phyloP scores from a whole-genome alignment of 257 asterid genomes.

The Oldenlandia corymbosa region DNA sequence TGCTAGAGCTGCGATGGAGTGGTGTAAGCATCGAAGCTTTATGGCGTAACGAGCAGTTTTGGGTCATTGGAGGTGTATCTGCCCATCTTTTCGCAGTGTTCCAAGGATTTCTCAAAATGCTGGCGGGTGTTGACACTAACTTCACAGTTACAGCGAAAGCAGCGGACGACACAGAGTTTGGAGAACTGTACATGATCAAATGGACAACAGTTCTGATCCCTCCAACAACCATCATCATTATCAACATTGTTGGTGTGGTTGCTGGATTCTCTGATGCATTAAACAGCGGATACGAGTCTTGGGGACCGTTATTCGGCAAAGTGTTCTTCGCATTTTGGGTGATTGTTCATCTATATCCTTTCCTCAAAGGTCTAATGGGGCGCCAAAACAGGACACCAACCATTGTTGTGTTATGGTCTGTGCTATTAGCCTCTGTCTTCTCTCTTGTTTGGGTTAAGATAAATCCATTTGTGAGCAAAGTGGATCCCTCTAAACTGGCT shows the following conservation, averaged over 20 bases:
- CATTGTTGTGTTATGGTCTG: slow-evolving; percentile 83
- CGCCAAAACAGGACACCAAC: slow-evolving; percentile 91
- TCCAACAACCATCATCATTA: slow-evolving; percentile 72
- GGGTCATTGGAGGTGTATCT: slow-evolving; percentile 98
- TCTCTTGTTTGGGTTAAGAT: slow-evolving; percentile 96
- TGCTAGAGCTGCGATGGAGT: slow-evolving; percentile 92
- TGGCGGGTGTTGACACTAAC: slow-evolving; percentile 88
- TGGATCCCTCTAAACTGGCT: slow-evolving; percentile 42
- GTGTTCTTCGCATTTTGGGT: slow-evolving; percentile 95
- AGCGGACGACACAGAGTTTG: slow-evolving; percentile 80
- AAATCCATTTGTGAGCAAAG: slow-evolving; percentile 61
- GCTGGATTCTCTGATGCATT: slow-evolving; percentile 95
- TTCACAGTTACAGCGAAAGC: slow-evolving; percentile 86
- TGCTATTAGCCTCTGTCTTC: slow-evolving; percentile 88
- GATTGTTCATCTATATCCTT: slow-evolving; percentile 80
- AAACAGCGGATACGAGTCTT: slow-evolving; percentile 81
- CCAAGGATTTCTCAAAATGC: slow-evolving; percentile 92
- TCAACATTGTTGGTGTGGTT: slow-evolving; percentile 85
- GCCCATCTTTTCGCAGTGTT: slow-evolving; percentile 98
- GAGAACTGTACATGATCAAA: slow-evolving; percentile 73
- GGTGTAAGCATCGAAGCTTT: slow-evolving; percentile 88
- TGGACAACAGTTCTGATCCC: slow-evolving; percentile 98
- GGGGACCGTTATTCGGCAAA: slow-evolving; percentile 96
- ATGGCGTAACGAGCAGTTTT: slow-evolving; percentile 98
- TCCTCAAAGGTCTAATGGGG: slow-evolving; percentile 95